These are phyloP conservation scores for Ceratocystis cacaofunesta DNA, from an alignment of 2,329 filamentous ascomycete species.

Conservation along the genomic window DNA sequence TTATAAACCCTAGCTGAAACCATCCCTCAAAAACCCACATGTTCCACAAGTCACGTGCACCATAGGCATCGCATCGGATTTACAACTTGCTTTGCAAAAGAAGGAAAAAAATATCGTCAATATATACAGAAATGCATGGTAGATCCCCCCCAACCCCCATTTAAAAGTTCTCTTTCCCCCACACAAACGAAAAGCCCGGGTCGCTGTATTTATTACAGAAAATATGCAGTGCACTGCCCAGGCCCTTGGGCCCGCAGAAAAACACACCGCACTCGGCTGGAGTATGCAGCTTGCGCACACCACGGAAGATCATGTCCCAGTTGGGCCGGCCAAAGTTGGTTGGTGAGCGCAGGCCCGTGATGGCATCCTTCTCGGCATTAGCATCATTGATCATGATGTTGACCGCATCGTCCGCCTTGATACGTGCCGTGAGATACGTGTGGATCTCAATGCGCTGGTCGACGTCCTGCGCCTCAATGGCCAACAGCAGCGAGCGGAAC, in stretches of 20 bases:
- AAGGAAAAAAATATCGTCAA: too few relatives aligned
- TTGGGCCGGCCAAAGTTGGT: constrained; percentile 79
- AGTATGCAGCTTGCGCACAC: constrained; percentile 62
- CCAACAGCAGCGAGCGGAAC: constrained; percentile 70
- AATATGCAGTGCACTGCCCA: constrained; percentile 62
- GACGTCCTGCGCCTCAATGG: constrained; percentile 74
- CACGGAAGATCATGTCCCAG: constrained; percentile 82
- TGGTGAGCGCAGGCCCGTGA: constrained; percentile 65
- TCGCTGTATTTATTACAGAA: constrained; percentile 84
- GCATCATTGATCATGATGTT: constrained; percentile 91
- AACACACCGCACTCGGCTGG: constrained; percentile 64
- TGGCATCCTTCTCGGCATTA: constrained; percentile 69
- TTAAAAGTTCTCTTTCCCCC: constrained; percentile 57
- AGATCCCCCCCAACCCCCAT: neutral
- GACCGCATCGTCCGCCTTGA: constrained; percentile 70
- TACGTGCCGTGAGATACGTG: constrained; percentile 75
- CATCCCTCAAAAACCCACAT: neutral
- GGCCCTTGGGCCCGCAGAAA: constrained; percentile 71
- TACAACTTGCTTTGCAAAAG: neutral
- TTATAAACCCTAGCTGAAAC: neutral
- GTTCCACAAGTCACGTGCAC: neutral
- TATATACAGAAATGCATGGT: too few relatives aligned
- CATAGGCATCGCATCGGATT: neutral
- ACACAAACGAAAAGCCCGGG: constrained; percentile 56
- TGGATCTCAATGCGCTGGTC: constrained; percentile 79